Evolutionary conservation across 352 stramenopile genomes (phyloP).

Genomic region (Phytophthora fragariae): DNA sequence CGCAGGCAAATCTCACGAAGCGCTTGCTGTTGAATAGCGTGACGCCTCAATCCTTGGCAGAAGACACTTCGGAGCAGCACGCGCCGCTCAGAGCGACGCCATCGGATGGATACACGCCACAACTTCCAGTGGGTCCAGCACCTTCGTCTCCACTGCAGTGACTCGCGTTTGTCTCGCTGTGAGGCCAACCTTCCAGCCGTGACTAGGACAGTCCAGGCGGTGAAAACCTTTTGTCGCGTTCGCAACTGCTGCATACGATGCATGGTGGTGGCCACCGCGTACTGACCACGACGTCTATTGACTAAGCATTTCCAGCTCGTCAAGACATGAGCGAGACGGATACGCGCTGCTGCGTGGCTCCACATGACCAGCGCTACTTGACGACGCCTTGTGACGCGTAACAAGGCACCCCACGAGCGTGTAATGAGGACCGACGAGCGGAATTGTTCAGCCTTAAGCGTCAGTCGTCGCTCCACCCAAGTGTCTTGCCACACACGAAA

Average conservation of each 20-base stretch:
- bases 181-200: slow-evolving; percentile 5
- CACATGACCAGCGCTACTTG: slow-evolving; percentile 41
- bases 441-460: slow-evolving; percentile 26
- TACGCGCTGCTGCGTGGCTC: slow-evolving; percentile 17
- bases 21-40: slow-evolving; percentile 38
- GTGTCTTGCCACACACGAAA: slow-evolving; percentile 25
- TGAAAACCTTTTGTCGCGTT: slow-evolving; percentile 19
- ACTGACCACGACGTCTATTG: slow-evolving; percentile 11
- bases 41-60: slow-evolving; percentile 19
- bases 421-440: slow-evolving; percentile 10
- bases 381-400: slow-evolving; percentile 36
- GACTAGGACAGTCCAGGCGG: slow-evolving; percentile 18
- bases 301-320: slow-evolving; percentile 18
- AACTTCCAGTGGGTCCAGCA: slow-evolving; percentile 38
- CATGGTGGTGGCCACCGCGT: slow-evolving; percentile 24
- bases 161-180: slow-evolving; percentile 8
- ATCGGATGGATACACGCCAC: slow-evolving; percentile 30
- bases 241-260: slow-evolving; percentile 30
- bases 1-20: slow-evolving; percentile 26
- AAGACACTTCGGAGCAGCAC: slow-evolving; percentile 20
- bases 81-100: slow-evolving; percentile 16
- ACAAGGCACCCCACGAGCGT: slow-evolving; percentile 29
- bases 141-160: slow-evolving; percentile 15
- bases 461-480: slow-evolving; percentile 19
- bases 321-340: slow-evolving; percentile 21